phyloP scores from a whole-genome alignment of 2,329 filamentous ascomycete species.

The Pseudogymnoascus destructans region DNA sequence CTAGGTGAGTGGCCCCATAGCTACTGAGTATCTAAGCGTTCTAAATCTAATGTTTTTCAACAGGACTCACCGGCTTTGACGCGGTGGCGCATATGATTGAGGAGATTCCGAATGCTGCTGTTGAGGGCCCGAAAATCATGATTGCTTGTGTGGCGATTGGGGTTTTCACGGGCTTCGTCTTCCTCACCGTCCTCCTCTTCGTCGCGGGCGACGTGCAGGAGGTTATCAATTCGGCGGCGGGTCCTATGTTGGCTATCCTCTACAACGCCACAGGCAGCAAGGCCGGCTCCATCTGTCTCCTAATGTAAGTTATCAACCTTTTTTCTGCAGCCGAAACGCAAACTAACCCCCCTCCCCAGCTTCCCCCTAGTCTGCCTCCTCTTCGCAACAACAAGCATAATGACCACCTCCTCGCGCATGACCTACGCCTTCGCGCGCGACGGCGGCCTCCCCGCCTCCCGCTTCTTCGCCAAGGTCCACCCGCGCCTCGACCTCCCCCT shows the following conservation, averaged over 20 bases:
- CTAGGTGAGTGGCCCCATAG: no score
- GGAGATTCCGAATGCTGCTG: slow-evolving; percentile 33
- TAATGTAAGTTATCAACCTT: slow-evolving; percentile 13
- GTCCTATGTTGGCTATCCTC: slow-evolving; percentile 20
- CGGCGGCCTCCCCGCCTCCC: slow-evolving; percentile 49
- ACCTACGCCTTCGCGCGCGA: slow-evolving; percentile 55
- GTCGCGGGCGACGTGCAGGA: slow-evolving; percentile 31
- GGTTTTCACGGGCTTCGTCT: slow-evolving; percentile 30
- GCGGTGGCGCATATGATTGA: slow-evolving; percentile 33
- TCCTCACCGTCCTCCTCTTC: slow-evolving; percentile 32
- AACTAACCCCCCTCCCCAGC: slow-evolving; percentile 28
- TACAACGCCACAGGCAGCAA: slow-evolving; percentile 14
- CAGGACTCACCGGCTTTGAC: slow-evolving; percentile 32
- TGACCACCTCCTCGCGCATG: slow-evolving; percentile 55
- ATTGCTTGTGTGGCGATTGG: slow-evolving; percentile 28
- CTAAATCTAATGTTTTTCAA: no score
- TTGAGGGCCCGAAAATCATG: slow-evolving; percentile 20
- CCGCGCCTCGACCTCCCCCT: slow-evolving; percentile 48
- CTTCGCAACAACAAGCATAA: slow-evolving; percentile 49
- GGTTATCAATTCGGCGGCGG: slow-evolving; percentile 32
- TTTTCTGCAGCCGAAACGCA: background rate
- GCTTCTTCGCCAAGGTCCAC: slow-evolving; percentile 48
- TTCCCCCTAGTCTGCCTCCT: slow-evolving; percentile 51
- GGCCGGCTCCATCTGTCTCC: slow-evolving; percentile 13
- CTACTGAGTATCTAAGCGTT: no score